Evolutionary conservation across 225 moss, liverwort and hornwort species (phyloP), one percentile per base, ranked within the genome.

Genomic region (Physcomitrellopsis africana): DNA sequence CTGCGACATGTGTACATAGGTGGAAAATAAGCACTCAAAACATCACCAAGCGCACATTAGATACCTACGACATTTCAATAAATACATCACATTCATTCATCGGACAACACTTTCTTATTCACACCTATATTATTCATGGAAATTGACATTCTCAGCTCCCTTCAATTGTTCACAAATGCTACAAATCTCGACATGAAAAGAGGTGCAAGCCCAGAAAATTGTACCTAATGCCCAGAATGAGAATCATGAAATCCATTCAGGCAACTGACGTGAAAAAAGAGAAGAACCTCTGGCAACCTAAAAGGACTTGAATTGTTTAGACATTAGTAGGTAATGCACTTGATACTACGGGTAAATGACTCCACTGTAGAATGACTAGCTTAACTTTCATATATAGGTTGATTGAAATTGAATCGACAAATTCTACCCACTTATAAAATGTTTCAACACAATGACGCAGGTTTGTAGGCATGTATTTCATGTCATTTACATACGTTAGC

Each of bases 211-310:
- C 94, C 89, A 73, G 85, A 81, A 83, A 79, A 89, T 84, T 92
- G 91, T 92, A 90, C 7, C 32, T 37, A 37, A 37, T 37, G 32
- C 32, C 4, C 92, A 91, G 81, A 88, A 85, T 85, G 86, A 91
- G 87, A 86, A 88, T 89, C 83, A 96, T 93, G 84, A 88, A 86
- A 90, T 91, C 86, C 92, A 91, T 91, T 96, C 94, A 94, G 92
- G 86, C 87, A 74, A 77, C 81, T 81, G 59, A 65, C 80, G 60
- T 76, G 66, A 70, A 80, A 37, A 74, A 66, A 66, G 62, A 46
- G 65, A 60, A 80, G 69, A 53, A 59, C 64, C 57, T 63, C 51
- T 58, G 69, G 69, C 20, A 81, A 66, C 60, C 74, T 66, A 76
- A 22, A 80, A 20, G 51, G 23, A 73, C 68, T 48, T 73, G 27